A percentile compares a stretch with the other conserved stretches of the same genome.
Conservation (phyloP, 1,284 basidiomycete genomes). For the Pseudozyma tsukubaensis region DNA sequence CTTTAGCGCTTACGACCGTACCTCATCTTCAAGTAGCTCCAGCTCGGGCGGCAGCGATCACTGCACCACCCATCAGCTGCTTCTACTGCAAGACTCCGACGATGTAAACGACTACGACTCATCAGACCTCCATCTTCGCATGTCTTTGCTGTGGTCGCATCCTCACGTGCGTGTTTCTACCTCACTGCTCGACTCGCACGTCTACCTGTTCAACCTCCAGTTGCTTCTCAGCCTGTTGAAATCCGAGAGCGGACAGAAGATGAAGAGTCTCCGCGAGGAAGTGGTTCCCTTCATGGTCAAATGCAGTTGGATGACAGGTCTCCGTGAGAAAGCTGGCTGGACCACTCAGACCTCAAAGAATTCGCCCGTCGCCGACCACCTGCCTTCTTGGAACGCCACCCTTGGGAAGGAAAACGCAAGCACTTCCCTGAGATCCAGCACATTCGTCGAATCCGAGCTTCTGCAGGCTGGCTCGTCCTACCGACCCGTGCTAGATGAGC, state of each 20-base stretch:
- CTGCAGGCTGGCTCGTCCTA: conserved; percentile 33
- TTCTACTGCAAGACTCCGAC: conserved; percentile 60
- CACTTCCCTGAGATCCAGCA: conserved; percentile 28
- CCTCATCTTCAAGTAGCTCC: conserved; percentile 26
- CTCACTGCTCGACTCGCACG: conserved; percentile 60
- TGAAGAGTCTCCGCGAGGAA: conserved; percentile 63
- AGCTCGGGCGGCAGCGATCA: conserved; percentile 15
- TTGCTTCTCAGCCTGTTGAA: conserved; percentile 54
- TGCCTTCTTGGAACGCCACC: conserved; percentile 18
- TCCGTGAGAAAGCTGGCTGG: conserved; percentile 63
- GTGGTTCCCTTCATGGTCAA: conserved; percentile 65
- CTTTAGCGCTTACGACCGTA: conserved; percentile 54
- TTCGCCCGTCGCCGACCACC: conserved; percentile 9
- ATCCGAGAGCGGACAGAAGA: conserved; percentile 47
- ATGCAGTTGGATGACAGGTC: conserved; percentile 62
- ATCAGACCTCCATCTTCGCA: conserved; percentile 60
- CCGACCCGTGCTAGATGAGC: conserved; percentile 18
- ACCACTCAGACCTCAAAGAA: conserved; percentile 8
- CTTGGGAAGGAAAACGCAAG: conserved; percentile 18
- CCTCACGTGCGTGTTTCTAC: conserved; percentile 60
- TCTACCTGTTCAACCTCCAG: conserved; percentile 61
- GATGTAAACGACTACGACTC: conserved; percentile 54
- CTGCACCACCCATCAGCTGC: conserved; percentile 46
- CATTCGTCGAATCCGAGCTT: conserved; percentile 39
- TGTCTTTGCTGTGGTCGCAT: conserved; percentile 57